Percentiles rank a stretch among this genome's conserved stretches.
Evolutionary conservation across 1,284 basidiomycete genomes (phyloP).

Genomic region (Trametes sp.): DNA sequence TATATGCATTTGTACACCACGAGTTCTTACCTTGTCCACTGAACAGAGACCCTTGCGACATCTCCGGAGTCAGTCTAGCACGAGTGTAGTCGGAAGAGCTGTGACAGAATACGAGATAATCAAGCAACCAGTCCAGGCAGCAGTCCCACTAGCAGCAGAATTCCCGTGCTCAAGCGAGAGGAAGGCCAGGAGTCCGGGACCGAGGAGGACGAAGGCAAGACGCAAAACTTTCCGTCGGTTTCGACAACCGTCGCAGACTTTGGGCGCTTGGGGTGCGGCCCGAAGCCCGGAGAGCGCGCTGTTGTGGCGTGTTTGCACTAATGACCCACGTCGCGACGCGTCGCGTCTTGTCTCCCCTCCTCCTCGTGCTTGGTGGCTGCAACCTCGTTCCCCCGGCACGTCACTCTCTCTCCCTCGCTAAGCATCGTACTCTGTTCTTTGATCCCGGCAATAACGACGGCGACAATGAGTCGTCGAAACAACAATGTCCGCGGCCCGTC

Average conservation of each 20-base stretch:
- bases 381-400: background rate
- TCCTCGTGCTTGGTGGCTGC: background rate
- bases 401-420: background rate
- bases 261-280: too few species aligned
- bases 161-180: too few species aligned
- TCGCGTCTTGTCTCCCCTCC: background rate
- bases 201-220: too few species aligned
- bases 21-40: background rate
- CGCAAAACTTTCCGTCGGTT: too few species aligned
- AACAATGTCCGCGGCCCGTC: slow-evolving; percentile 89
- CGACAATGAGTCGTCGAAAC: slow-evolving; percentile 51
- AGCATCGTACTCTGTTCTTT: background rate
- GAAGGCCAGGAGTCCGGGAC: too few species aligned
- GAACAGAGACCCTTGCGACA: background rate
- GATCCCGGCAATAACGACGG: background rate
- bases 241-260: too few species aligned
- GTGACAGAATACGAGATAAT: too few species aligned
- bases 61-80: too few species aligned
- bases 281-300: slow-evolving; percentile 17
- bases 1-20: background rate
- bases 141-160: too few species aligned
- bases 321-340: slow-evolving; percentile 35
- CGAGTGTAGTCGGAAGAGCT: too few species aligned
- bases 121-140: too few species aligned
- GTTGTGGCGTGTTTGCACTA: slow-evolving; percentile 26